Base-by-base conservation (phyloP, 2,329 filamentous ascomycete genomes). In the Metarhizium sp. region DNA sequence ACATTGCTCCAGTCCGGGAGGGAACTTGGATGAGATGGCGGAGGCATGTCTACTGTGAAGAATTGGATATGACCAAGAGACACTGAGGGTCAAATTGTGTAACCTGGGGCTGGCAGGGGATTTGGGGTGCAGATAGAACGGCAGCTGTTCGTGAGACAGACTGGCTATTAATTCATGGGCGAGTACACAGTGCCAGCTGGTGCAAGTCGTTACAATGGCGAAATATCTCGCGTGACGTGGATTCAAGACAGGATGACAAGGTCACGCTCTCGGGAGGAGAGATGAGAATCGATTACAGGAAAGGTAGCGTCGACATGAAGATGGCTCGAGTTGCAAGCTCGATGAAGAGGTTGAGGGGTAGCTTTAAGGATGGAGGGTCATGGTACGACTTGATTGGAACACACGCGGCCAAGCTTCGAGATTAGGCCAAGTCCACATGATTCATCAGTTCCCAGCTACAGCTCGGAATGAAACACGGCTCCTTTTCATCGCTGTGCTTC, bases 1-100 rank as follows among this genome's bases (percentile, higher is more conserved):
- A 84, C 73, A 60, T 86, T 86, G 65, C 75, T 81, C 80, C 81
- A 86, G 63, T 86, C 81, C 0, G 81, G 81, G 5, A 43, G 47
- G 14, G 34, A 54, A 18, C 40, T 13, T 40, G 56, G 36, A 7
- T 25, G 18, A 29, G 16, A 18, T 34, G 54, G 49, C 8, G 25
- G 29, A 10, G 11, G 25, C 5, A 16, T 16, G 45, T 10, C 16
- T 11, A 29, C 20, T 25, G 18, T 11, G 3, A 30, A 4, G 14
- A 30, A 48, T 14, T 13, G 25, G 13, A 14, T 30, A 18, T 30
- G 20, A 7, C 14, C 2, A 48, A 13, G 25, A 30, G 45, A 2
- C 4, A 6, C 11, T 48, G 3, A 8, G 45, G 25, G 6, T 13
- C 10, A 11, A 5, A 6, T 40, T 40, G 14, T 11, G 14, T 13